These are phyloP conservation scores for Gossypium stocksii DNA, from an alignment of 345 rosid genomes.

Conservation along the genomic window DNA sequence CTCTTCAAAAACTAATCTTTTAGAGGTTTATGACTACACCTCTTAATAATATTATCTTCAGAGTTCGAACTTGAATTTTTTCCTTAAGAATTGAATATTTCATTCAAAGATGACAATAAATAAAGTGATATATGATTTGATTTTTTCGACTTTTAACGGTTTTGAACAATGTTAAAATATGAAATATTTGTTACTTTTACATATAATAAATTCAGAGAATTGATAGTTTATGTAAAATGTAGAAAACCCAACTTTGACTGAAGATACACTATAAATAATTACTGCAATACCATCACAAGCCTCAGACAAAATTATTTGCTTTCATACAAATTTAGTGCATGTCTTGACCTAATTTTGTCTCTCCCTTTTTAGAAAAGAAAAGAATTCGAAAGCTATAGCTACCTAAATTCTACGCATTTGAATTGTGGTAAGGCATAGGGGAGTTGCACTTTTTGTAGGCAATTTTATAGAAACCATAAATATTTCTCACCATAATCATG, in stretches of 20 bases:
- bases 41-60: too few species aligned
- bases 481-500: neutral
- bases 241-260: neutral
- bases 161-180: too few species aligned
- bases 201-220: too few species aligned
- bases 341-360: neutral
- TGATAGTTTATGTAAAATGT: too few species aligned
- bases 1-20: too few species aligned
- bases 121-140: too few species aligned
- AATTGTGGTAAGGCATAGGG: neutral
- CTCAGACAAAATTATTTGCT: slow-evolving; percentile 9
- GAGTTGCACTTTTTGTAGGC: neutral
- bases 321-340: neutral
- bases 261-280: neutral
- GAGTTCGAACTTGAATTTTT: too few species aligned
- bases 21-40: fast-evolving
- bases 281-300: neutral
- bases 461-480: neutral
- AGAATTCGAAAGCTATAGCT: neutral
- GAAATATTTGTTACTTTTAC: too few species aligned
- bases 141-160: too few species aligned
- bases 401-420: neutral
- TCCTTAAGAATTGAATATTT: too few species aligned
- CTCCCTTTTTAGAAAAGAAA: neutral
- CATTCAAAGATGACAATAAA: too few species aligned